phyloP scores from a whole-genome alignment of 1,139 yeast genomes.

The Suhomyces kunorum region DNA sequence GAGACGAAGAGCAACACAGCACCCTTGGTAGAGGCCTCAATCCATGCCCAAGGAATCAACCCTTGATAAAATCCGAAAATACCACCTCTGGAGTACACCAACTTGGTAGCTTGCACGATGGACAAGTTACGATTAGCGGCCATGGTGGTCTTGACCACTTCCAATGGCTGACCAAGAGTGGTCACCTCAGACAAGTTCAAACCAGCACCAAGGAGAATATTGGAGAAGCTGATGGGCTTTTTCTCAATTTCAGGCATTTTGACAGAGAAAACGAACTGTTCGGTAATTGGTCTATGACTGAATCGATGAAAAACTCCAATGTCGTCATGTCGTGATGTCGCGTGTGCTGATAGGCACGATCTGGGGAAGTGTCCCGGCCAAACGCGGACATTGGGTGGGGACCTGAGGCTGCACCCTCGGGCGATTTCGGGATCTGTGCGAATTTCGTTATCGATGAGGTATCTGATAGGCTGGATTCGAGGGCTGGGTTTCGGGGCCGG shows the following conservation, averaged over 20 bases:
- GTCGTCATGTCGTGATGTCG: constrained; percentile 8
- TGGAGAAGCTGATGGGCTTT: constrained; percentile 86
- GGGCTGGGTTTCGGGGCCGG: background rate
- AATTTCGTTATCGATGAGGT: too few species aligned
- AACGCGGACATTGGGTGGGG: background rate
- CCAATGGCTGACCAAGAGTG: constrained; percentile 94
- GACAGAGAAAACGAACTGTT: background rate
- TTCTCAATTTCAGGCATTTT: constrained; percentile 49
- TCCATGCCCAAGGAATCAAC: constrained; percentile 99
- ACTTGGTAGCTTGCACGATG: constrained; percentile 64
- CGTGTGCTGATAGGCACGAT: background rate
- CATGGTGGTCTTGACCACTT: constrained; percentile 95
- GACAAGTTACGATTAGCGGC: constrained; percentile 86
- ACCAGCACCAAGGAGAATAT: constrained; percentile 91
- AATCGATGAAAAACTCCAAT: background rate
- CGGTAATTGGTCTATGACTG: background rate
- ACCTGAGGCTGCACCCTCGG: background rate
- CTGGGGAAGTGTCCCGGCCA: background rate
- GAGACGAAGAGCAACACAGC: constrained; percentile 94
- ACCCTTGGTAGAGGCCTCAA: constrained; percentile 98
- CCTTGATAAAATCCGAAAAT: constrained; percentile 92
- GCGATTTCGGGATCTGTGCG: background rate
- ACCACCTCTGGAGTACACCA: constrained; percentile 95
- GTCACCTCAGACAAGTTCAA: constrained; percentile 91
- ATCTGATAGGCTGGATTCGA: background rate